phyloP scores from a whole-genome alignment of 2,329 filamentous ascomycete species.

The Apiospora arundinis region DNA sequence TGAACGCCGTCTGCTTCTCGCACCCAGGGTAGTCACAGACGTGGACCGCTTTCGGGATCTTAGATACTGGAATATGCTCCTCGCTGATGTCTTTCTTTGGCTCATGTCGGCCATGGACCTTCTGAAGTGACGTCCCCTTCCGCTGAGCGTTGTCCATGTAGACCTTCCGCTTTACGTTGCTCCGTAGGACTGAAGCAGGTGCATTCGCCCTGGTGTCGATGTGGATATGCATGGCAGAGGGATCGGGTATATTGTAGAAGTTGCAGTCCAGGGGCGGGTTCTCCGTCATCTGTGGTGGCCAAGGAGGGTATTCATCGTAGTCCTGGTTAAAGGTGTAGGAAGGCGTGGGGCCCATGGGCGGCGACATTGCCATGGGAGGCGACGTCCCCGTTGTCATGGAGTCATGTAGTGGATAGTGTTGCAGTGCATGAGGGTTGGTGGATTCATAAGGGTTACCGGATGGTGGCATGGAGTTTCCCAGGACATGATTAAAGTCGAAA shows the following conservation, averaged over 20 bases:
- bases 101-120: constrained; percentile 25
- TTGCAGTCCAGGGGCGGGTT: neutral
- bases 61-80: neutral
- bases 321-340: constrained; percentile 27
- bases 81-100: constrained; percentile 25
- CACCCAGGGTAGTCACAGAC: constrained; percentile 23
- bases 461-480: constrained; percentile 26
- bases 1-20: constrained; percentile 46
- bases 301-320: neutral
- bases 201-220: neutral
- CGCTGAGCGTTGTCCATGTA: constrained; percentile 12
- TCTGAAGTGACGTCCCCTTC: neutral
- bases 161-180: neutral
- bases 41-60: neutral
- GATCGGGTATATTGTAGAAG: neutral
- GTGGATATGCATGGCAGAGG: neutral
- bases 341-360: constrained; percentile 29
- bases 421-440: constrained; percentile 27
- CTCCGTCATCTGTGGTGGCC: neutral
- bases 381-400: constrained; percentile 20
- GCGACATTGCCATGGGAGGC: constrained; percentile 30
- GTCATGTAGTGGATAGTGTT: constrained; percentile 28
- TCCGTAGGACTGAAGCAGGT: neutral
- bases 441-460: constrained; percentile 28
- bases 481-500: constrained; percentile 34